Base-by-base conservation (phyloP, 2,329 filamentous ascomycete species). In the Neonectria magnoliae region DNA sequence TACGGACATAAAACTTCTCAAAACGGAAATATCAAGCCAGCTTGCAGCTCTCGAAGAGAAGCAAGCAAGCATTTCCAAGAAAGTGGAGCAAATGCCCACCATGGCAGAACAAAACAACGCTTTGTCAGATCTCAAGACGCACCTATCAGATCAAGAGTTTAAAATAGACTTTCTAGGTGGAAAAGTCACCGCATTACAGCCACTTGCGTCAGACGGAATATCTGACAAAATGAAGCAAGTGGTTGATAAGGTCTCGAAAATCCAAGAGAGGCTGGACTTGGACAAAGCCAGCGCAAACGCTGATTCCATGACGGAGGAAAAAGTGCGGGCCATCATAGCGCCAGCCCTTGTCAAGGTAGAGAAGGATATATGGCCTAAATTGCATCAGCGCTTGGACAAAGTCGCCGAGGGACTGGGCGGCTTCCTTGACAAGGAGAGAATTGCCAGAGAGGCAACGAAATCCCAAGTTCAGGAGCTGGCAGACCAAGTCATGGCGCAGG, bases 341-440 rank as follows among this genome's bases (percentile, higher is more conserved):
- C 47, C 57, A 22, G 62, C n/a, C 27, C 42, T 73, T 13, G 18
- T 27, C 10, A 47, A 51, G 16, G 16, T 64, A 33, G 66, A 70
- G 20, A 55, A 53, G 4, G 29, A 55, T 14, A 29, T 74, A 10
- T 62, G 42, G n/a, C 44, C 47, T 2, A 50, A 57, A 14, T 14
- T 51, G 7, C 29, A 22, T 5, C 62, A 54, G 13, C 53, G 63
- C 31, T 22, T 48, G 16, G 29, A 45, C 20, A 25, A 25, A 3
- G 41, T 69, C 13, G 68, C 70, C n/a, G 57, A 57, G 9, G 45
- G 36, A 4, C 47, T 76, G 7, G 66, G 68, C 7, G n/a, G 18
- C 5, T 65, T 71, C 7, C 56, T 78, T 7, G 66, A 75, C 13
- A 53, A 61, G 10, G 75, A 73, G 45, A 67, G 68, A 33, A 8